Percentiles rank a stretch among this genome's conserved stretches.
These are phyloP conservation scores for Trichosporon sp. DNA, from an alignment of 1,284 basidiomycete species.

Conservation along the genomic window DNA sequence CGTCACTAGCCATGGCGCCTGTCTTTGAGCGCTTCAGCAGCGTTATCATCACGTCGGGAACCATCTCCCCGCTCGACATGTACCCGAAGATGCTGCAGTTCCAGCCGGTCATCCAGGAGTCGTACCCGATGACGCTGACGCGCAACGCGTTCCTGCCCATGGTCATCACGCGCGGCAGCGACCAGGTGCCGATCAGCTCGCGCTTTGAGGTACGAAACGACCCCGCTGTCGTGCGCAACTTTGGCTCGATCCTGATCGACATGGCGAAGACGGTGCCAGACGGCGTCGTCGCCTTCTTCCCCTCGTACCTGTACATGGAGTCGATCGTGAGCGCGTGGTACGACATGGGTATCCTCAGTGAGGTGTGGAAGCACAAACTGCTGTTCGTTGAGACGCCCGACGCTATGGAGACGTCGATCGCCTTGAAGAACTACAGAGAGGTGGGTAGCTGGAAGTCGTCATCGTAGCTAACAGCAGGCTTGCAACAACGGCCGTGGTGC, in stretches of 20 bases:
- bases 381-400: conserved; percentile 99
- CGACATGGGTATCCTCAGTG: conserved; percentile 98
- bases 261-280: conserved; percentile 97
- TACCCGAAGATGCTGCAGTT: conserved; percentile 99
- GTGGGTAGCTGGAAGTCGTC: conserved; percentile 52
- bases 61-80: conserved; percentile 98
- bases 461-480: conserved; percentile 57
- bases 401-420: conserved; percentile 97
- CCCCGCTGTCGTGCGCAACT: conserved; percentile 97
- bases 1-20: conserved; percentile 93
- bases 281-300: conserved; percentile 99
- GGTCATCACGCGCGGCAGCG: conserved; percentile 95
- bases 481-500: conserved; percentile 98
- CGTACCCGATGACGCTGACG: conserved; percentile 96
- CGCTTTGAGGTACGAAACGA: conserved; percentile 99
- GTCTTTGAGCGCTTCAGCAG: conserved; percentile 98
- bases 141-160: conserved; percentile 97
- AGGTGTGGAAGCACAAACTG: conserved; percentile 99
- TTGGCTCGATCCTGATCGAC: conserved; percentile 95
- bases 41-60: conserved; percentile 98
- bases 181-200: conserved; percentile 98
- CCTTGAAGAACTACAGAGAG: conserved; percentile 92
- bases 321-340: conserved; percentile 99
- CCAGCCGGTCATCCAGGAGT: conserved; percentile 93
- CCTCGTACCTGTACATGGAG: conserved; percentile 99